phyloP scores from a whole-genome alignment of 2,329 filamentous ascomycete genomes.

The Scedosporium dehoogii region DNA sequence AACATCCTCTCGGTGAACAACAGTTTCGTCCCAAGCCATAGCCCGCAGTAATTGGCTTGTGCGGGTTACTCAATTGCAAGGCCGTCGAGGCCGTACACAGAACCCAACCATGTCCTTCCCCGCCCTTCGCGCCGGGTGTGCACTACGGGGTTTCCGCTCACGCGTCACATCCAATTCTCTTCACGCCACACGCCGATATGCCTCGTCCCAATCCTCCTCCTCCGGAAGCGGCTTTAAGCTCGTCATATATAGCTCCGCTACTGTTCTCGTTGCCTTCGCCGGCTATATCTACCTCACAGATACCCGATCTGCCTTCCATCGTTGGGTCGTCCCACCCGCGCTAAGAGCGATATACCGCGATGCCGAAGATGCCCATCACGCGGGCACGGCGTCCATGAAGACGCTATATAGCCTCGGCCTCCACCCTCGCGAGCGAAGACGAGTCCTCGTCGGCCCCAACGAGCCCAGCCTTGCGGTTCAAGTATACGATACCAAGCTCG shows the following conservation, averaged over 20 bases:
- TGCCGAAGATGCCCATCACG: constrained; percentile 86
- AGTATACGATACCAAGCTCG: constrained; percentile 68
- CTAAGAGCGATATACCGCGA: constrained; percentile 60
- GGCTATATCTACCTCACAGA: constrained; percentile 64
- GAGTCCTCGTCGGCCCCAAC: constrained; percentile 21
- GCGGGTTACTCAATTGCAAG: constrained; percentile 1
- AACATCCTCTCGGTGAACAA: not conserved
- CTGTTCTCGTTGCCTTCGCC: constrained; percentile 30
- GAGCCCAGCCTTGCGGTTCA: constrained; percentile 30
- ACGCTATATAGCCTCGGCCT: constrained; percentile 63
- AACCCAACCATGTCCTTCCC: constrained; percentile 9
- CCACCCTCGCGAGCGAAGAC: constrained; percentile 69
- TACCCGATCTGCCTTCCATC: constrained; percentile 61
- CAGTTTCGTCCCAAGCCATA: not conserved
- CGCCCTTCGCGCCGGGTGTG: constrained; percentile 9
- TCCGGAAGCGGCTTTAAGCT: constrained; percentile 23
- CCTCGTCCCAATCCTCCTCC: constrained; percentile 19
- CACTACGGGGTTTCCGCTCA: constrained; percentile 9
- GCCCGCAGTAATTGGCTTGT: not conserved
- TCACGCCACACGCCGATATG: constrained; percentile 19
- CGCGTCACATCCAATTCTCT: not conserved
- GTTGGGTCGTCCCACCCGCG: constrained; percentile 55
- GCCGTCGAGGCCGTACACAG: not conserved
- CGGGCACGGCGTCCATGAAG: constrained; percentile 62
- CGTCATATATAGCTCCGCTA: constrained; percentile 28